Percentiles rank a stretch among this genome's conserved stretches.
Conservation (phyloP, 2,329 filamentous ascomycete species). For the Zelopaecilomyces penicillatus region DNA sequence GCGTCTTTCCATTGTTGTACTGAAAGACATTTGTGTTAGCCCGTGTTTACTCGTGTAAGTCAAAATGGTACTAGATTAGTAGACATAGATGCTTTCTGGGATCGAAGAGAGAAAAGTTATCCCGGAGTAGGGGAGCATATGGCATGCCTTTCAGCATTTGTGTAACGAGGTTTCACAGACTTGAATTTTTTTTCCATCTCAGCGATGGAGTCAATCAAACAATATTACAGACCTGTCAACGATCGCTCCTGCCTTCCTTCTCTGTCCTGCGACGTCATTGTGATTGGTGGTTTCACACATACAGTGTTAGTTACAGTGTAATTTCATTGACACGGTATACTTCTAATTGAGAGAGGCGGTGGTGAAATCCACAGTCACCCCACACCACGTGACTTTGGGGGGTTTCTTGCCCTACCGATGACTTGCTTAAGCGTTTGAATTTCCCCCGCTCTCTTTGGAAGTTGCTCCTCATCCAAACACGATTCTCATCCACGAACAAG, state of each 20-base stretch:
- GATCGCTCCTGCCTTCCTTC: slow-evolving; percentile 3
- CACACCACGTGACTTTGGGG: slow-evolving; percentile 25
- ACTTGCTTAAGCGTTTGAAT: slow-evolving; percentile 21
- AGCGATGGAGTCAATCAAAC: too few species aligned
- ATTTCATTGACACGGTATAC: neutral
- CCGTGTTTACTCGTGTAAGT: too few species aligned
- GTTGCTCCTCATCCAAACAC: slow-evolving; percentile 33
- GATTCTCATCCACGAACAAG: slow-evolving; percentile 39
- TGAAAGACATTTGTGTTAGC: too few species aligned
- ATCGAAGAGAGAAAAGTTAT: too few species aligned
- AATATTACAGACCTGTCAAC: neutral
- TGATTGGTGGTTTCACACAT: too few species aligned
- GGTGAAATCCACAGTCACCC: neutral
- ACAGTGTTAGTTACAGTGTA: slow-evolving; percentile 1
- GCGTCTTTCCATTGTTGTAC: too few species aligned
- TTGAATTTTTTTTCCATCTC: too few species aligned
- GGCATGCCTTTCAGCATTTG: too few species aligned
- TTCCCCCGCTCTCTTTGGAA: slow-evolving; percentile 20
- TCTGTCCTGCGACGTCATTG: neutral
- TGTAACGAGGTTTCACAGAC: too few species aligned
- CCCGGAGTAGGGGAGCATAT: too few species aligned
- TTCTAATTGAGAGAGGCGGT: neutral
- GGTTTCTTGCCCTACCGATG: slow-evolving; percentile 29
- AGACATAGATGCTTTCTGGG: too few species aligned
- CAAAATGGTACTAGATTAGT: too few species aligned